Conservation (phyloP, 2,329 filamentous ascomycete species). For the Akanthomyces dipterigenus region DNA sequence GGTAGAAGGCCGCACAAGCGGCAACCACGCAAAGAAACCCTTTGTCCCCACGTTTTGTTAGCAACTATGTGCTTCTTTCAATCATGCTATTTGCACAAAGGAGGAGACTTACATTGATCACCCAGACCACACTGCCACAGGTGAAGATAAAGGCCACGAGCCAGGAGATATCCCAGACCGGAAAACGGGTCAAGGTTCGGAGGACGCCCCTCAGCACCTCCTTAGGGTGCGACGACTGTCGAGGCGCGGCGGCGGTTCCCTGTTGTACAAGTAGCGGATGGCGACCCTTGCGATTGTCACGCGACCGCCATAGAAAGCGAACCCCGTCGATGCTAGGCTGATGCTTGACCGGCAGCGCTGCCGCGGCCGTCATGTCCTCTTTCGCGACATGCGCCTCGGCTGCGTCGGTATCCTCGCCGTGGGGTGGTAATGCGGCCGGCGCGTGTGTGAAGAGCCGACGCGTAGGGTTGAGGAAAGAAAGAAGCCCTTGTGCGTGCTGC, state of each 20-base stretch:
- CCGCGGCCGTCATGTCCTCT: neutral
- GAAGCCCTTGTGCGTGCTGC: neutral
- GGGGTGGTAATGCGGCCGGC: neutral
- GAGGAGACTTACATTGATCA: neutral
- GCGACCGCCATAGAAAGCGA: slow-evolving; percentile 5
- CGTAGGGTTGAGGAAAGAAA: neutral
- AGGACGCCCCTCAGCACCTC: slow-evolving; percentile 1
- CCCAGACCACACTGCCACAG: neutral
- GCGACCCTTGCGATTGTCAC: slow-evolving; percentile 11
- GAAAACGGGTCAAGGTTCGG: neutral
- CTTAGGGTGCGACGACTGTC: neutral
- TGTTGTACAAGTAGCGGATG: neutral
- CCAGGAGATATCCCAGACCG: slow-evolving; percentile 11
- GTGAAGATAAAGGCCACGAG: slow-evolving; percentile 7
- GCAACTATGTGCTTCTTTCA: neutral
- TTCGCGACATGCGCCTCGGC: neutral
- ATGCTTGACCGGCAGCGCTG: neutral
- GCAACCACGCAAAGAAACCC: slow-evolving; percentile 3
- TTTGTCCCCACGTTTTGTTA: neutral
- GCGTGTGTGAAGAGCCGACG: neutral
- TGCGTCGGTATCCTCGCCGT: neutral
- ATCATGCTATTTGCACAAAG: neutral
- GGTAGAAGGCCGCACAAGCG: neutral
- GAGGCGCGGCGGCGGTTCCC: neutral
- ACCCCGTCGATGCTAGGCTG: neutral